These are phyloP conservation scores for Amylostereum areolatum DNA, from an alignment of 1,284 basidiomycete species.

Conservation along the genomic window DNA sequence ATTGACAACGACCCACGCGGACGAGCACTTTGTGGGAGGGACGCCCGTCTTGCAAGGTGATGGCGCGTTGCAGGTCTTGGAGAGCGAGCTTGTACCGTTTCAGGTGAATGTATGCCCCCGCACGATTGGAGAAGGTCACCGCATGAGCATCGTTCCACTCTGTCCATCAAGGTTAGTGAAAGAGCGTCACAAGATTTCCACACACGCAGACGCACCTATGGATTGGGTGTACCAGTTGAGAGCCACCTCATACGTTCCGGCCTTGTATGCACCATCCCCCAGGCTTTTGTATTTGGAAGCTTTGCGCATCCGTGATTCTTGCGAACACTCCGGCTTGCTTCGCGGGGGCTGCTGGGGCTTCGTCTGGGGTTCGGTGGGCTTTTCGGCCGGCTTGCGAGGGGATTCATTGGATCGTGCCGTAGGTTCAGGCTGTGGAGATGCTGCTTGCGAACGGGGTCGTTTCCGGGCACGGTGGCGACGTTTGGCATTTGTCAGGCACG, in stretches of 20 bases:
- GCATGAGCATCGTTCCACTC: slow-evolving; percentile 1
- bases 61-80: slow-evolving; percentile 11
- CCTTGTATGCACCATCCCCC: slow-evolving; percentile 1
- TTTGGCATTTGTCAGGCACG: too few relatives aligned
- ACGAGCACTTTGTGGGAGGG: not conserved
- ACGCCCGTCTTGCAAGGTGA: not conserved
- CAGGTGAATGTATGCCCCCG: slow-evolving; percentile 3
- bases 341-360: too few relatives aligned
- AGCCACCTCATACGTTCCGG: not conserved
- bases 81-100: slow-evolving; percentile 7
- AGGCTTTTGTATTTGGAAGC: not conserved
- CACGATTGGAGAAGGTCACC: slow-evolving; percentile 7
- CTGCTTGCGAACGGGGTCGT: too few relatives aligned
- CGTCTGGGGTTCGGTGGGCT: too few relatives aligned
- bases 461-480: too few relatives aligned
- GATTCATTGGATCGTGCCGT: too few relatives aligned
- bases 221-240: slow-evolving; percentile 1
- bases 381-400: too few relatives aligned
- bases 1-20: slow-evolving; percentile 12
- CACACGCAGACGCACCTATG: slow-evolving; percentile 12
- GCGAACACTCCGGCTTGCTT: not conserved
- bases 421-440: too few relatives aligned
- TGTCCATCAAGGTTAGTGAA: not conserved
- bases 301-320: not conserved
- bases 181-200: not conserved